These are phyloP conservation scores for Chrysosphaeria jannelii DNA, from an alignment of 2,329 filamentous ascomycete genomes.

Conservation along the genomic window DNA sequence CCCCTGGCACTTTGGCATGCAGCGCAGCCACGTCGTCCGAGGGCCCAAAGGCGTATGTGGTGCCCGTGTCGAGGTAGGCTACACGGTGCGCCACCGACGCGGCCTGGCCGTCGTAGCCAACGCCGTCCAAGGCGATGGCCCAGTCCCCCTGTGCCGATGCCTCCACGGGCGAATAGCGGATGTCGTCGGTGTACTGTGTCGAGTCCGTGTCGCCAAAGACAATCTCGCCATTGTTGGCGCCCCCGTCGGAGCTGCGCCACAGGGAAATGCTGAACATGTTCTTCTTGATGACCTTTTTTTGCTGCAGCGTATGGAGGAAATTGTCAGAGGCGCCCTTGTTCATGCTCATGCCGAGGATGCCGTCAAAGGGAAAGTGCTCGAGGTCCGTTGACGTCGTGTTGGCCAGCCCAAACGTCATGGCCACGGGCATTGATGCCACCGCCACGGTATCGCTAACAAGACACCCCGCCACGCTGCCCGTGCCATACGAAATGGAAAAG, in stretches of 20 bases:
- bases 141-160: conserved; percentile 26
- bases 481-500: conserved; percentile 48
- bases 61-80: conserved; percentile 63
- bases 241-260: conserved; percentile 34
- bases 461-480: conserved; percentile 38
- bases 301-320: conserved; percentile 30
- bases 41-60: conserved; percentile 49
- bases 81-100: conserved; percentile 22
- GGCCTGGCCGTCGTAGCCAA: conserved; percentile 26
- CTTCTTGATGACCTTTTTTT: conserved; percentile 21
- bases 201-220: conserved; percentile 43
- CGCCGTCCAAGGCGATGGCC: conserved; percentile 40
- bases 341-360: conserved; percentile 53
- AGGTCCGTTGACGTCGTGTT: conserved; percentile 45
- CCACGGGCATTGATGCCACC: conserved; percentile 31
- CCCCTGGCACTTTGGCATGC: conserved; percentile 35
- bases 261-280: conserved; percentile 47
- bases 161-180: conserved; percentile 30
- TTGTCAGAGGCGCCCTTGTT: conserved; percentile 27
- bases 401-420: conserved; percentile 43
- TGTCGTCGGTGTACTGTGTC: conserved; percentile 32
- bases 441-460: conserved; percentile 34
- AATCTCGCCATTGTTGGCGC: conserved; percentile 40
- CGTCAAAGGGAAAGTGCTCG: conserved; percentile 52
- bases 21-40: conserved; percentile 31